Evolutionary conservation across 1,284 basidiomycete species (phyloP).

Genomic region (Salmacisia buchloeana): DNA sequence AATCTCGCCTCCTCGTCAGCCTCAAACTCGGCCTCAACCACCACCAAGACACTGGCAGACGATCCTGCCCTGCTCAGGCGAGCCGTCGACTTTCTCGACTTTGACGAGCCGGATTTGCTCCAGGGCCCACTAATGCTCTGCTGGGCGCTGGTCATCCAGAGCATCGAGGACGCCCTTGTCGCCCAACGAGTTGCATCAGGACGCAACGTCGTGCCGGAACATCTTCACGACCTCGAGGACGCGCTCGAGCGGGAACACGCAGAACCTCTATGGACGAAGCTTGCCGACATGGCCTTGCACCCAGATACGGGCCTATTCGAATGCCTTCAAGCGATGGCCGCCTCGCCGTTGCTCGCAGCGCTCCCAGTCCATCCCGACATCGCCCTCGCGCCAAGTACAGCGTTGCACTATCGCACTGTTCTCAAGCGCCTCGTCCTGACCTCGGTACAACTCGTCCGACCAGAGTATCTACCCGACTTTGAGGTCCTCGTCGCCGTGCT

Average conservation of each 20-base stretch:
- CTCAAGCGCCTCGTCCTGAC: slow-evolving; percentile 66
- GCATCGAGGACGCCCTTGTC: background rate
- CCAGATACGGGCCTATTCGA: slow-evolving; percentile 43
- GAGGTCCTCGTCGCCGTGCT: slow-evolving; percentile 69
- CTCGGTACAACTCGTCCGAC: slow-evolving; percentile 66
- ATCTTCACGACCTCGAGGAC: slow-evolving; percentile 5
- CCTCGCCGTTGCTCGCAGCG: slow-evolving; percentile 43
- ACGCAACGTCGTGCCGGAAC: background rate
- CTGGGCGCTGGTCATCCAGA: background rate
- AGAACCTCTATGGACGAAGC: slow-evolving; percentile 47
- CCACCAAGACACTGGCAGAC: slow-evolving; percentile 66
- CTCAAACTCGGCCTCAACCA: slow-evolving; percentile 64
- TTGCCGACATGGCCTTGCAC: slow-evolving; percentile 49
- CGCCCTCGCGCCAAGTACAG: slow-evolving; percentile 61
- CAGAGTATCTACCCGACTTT: slow-evolving; percentile 59
- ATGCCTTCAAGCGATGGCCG: slow-evolving; percentile 37
- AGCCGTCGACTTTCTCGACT: slow-evolving; percentile 70
- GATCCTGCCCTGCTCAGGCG: slow-evolving; percentile 62
- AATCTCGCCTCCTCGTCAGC: slow-evolving; percentile 60
- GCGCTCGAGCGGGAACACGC: slow-evolving; percentile 7
- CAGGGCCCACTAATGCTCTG: slow-evolving; percentile 1
- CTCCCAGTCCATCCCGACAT: slow-evolving; percentile 18
- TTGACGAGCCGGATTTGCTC: slow-evolving; percentile 60
- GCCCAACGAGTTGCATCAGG: background rate
- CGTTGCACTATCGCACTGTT: slow-evolving; percentile 73